A percentile compares a stretch with the other conserved stretches of the same genome.
These are phyloP conservation scores for Gliomastix tumulicola DNA, from an alignment of 2,329 filamentous ascomycete species.

Conservation along the genomic window DNA sequence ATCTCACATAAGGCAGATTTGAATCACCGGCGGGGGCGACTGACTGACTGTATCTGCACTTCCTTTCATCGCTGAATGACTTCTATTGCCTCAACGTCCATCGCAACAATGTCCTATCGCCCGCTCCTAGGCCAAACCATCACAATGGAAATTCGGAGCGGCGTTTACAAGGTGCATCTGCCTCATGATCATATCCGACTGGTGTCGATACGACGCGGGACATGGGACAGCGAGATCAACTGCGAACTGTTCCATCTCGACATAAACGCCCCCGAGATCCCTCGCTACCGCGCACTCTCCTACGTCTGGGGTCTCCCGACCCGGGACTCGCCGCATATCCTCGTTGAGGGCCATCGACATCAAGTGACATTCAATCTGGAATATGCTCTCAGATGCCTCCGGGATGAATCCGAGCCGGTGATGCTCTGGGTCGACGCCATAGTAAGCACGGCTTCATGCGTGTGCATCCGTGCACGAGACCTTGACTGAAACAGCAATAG, in stretches of 20 bases:
- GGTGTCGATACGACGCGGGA: neutral
- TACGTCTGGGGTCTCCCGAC: constrained; percentile 6
- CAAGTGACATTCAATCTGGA: neutral
- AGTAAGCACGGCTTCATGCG: neutral
- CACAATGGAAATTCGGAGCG: no score
- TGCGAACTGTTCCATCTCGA: neutral
- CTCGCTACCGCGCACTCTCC: constrained; percentile 4
- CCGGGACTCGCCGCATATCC: neutral
- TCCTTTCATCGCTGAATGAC: no score
- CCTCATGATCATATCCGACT: neutral
- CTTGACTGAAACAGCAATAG: neutral
- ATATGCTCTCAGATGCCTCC: neutral
- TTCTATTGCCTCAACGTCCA: no score
- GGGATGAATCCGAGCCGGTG: neutral
- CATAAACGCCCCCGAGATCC: neutral
- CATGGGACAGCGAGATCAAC: neutral
- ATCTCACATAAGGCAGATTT: no score
- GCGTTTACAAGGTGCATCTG: no score
- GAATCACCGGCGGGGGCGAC: no score
- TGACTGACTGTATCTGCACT: no score
- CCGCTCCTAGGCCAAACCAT: no score
- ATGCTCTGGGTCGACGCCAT: constrained; percentile 2
- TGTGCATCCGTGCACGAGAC: neutral
- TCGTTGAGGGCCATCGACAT: neutral
- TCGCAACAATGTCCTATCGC: no score